phyloP scores from a whole-genome alignment of 805 yeast genomes.

The Debaryomyces maramus region DNA sequence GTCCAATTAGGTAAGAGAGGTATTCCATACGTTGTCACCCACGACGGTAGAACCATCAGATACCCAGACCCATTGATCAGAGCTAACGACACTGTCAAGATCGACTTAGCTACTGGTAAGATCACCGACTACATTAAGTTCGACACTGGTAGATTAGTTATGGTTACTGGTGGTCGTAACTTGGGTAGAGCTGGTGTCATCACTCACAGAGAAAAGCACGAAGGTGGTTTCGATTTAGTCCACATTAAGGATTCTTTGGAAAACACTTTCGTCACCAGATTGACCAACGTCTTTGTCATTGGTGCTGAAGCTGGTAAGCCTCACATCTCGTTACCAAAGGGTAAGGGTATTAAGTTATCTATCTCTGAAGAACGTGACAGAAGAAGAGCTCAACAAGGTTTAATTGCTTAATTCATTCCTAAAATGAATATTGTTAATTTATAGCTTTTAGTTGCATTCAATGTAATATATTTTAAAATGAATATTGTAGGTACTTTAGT shows the following conservation, averaged over 20 bases:
- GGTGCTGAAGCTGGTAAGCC: conserved; percentile 45
- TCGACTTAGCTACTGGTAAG: conserved; percentile 95
- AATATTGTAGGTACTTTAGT: not conserved
- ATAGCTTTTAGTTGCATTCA: conserved; percentile 8
- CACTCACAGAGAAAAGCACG: conserved; percentile 44
- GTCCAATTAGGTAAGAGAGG: conserved; percentile 98
- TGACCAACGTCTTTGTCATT: conserved; percentile 40
- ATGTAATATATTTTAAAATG: conserved; percentile 7
- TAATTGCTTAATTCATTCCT: too few species aligned
- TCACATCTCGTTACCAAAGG: conserved; percentile 43
- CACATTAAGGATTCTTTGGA: conserved; percentile 44
- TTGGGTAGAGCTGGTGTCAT: conserved; percentile 46
- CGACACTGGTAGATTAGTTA: conserved; percentile 41
- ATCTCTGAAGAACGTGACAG: conserved; percentile 47
- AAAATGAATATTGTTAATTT: too few species aligned
- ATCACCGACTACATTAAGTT: conserved; percentile 52
- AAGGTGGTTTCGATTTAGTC: conserved; percentile 45
- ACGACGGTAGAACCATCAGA: conserved; percentile 99
- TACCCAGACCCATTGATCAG: conserved; percentile 98
- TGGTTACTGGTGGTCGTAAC: conserved; percentile 46
- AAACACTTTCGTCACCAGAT: conserved; percentile 44
- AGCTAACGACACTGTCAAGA: conserved; percentile 97
- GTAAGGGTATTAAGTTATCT: conserved; percentile 45
- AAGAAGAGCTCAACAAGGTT: conserved; percentile 43
- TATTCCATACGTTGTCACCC: conserved; percentile 97